Percentiles rank a stretch among this genome's conserved stretches.
These are phyloP conservation scores for Candida pseudoglaebosa DNA, from an alignment of 805 yeast genomes.

Conservation along the genomic window DNA sequence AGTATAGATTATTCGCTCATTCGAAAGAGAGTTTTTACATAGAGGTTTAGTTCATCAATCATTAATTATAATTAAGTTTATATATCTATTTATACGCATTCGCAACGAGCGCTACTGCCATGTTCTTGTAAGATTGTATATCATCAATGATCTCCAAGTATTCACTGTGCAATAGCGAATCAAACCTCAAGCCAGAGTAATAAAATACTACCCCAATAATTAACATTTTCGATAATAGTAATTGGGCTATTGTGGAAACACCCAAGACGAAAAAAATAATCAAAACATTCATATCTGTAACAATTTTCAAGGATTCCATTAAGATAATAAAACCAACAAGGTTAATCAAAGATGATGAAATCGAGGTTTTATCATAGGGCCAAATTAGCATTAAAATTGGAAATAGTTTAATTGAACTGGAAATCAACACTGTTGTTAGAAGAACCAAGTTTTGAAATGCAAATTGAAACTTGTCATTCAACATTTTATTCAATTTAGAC, in stretches of 20 bases:
- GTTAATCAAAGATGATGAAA: slow-evolving; percentile 57
- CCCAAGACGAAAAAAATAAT: slow-evolving; percentile 13
- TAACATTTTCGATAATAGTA: slow-evolving; percentile 11
- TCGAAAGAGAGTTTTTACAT: background rate
- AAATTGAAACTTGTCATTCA: slow-evolving; percentile 25
- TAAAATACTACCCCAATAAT: slow-evolving; percentile 13
- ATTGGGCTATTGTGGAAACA: slow-evolving; percentile 15
- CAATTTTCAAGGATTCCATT: slow-evolving; percentile 50
- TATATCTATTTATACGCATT: slow-evolving; percentile 1
- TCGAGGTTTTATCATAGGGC: slow-evolving; percentile 81
- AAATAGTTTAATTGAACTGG: slow-evolving; percentile 76
- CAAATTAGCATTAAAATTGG: slow-evolving; percentile 94
- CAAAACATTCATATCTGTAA: slow-evolving; percentile 16
- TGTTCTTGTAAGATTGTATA: slow-evolving; percentile 1
- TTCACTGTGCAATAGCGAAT: slow-evolving; percentile 11
- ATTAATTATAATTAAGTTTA: background rate
- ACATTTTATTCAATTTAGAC: slow-evolving; percentile 8
- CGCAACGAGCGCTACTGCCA: slow-evolving; percentile 3
- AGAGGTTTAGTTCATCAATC: background rate
- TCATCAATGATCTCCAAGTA: slow-evolving; percentile 4
- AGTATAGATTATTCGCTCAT: background rate
- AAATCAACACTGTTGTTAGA: slow-evolving; percentile 65
- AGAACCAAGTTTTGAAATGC: slow-evolving; percentile 41
- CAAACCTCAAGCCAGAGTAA: slow-evolving; percentile 10
- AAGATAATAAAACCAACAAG: slow-evolving; percentile 57